These are phyloP conservation scores for Megacollybia marginata DNA, from an alignment of 768 basidiomycete genomes.

Conservation along the genomic window DNA sequence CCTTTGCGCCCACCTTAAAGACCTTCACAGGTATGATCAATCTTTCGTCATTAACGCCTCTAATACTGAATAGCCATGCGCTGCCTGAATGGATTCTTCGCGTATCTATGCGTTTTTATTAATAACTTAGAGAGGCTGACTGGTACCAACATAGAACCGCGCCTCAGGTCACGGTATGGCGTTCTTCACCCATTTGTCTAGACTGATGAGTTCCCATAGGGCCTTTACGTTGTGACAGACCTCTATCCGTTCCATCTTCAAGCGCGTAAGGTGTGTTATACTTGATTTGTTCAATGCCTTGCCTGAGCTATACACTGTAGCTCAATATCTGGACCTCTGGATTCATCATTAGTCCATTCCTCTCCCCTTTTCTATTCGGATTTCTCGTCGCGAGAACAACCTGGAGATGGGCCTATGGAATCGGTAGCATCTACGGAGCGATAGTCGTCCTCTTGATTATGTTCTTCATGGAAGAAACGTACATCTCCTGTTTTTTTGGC, in stretches of 20 bases:
- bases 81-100: conserved; percentile 53
- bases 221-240: conserved; percentile 54
- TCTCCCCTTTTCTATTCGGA: conserved; percentile 61
- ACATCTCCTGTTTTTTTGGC: conserved; percentile 10
- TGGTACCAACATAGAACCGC: conserved; percentile 29
- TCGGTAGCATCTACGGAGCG: conserved; percentile 50
- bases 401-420: conserved; percentile 65
- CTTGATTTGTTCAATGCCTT: not conserved
- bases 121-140: not conserved
- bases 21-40: conserved; percentile 43
- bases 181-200: not conserved
- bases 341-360: conserved; percentile 57
- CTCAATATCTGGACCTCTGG: conserved; percentile 71
- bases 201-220: conserved; percentile 21
- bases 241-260: conserved; percentile 65
- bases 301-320: conserved; percentile 18
- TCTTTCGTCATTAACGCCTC: not conserved
- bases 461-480: conserved; percentile 65
- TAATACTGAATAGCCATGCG: conserved; percentile 34
- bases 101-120: conserved; percentile 21
- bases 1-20: conserved; percentile 48
- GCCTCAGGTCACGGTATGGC: conserved; percentile 48
- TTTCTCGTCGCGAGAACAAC: conserved; percentile 54
- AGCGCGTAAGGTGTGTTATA: conserved; percentile 45
- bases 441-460: conserved; percentile 49